Evolutionary conservation across 148 eudicot species (phyloP), one percentile per base, ranked within the genome.

Genomic region (Rhododendron kiyosumense): DNA sequence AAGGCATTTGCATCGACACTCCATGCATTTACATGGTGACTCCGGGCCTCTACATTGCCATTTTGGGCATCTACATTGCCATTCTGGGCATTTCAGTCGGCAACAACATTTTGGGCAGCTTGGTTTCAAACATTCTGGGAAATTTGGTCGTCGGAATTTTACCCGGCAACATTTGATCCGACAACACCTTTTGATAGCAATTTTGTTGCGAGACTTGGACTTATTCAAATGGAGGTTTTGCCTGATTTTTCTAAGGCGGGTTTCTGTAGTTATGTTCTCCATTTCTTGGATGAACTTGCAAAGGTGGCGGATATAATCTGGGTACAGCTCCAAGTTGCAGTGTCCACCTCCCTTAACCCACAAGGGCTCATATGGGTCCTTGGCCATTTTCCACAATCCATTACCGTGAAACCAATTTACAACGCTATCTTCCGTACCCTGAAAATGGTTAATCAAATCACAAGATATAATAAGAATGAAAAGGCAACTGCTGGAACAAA

Each of bases 271-370:
- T 78, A 89, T 90, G 87, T 88, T 94, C 89, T 97, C 99, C 99
- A 97, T 94, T 87, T 95, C 98, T 38, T 95, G 91, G 88, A 97
- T 86, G 83, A 93, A 97, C 38, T 90, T 92, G 87, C 96, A 93
- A 45, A 97, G 96, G 85, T 97, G 99, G 86, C 97, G 93, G 74
- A 95, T 93, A 90, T 97, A 97, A 85, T 97, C 98, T 24, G 99
- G 99, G 89, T 95, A 95, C 41, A 97, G 95, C 84, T 97, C 99
- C 86, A 97, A 88, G 89, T 97, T 95, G 93, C 99, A 97, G 88
- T 97, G 99, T 17, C 99, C 99, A 4, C 99, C 99, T 3, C 99
- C 99, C 93, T 95, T 95, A 46, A 97, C 94, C 99, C 99, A 97
- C 77, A 97, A 86, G 36, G 99, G 99, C 88, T 97, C 99, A 54